These are phyloP conservation scores for Cyberlindnera misumaiensis DNA, from an alignment of 805 yeast genomes.

Conservation along the genomic window DNA sequence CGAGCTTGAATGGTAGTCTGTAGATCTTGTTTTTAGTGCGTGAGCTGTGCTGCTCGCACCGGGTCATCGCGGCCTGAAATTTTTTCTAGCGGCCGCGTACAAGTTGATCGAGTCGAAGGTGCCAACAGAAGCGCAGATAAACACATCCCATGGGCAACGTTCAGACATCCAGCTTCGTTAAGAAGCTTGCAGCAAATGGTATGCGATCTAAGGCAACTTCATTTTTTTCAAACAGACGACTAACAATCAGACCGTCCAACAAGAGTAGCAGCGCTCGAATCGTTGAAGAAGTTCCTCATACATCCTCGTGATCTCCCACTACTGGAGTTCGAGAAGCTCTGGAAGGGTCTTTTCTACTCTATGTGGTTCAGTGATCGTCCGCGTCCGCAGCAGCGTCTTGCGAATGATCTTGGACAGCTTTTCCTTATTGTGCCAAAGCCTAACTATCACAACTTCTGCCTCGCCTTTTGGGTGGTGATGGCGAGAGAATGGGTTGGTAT, in stretches of 20 bases:
- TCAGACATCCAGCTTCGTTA: conserved; percentile 52
- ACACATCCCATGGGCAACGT: conserved; percentile 16
- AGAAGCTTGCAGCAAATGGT: conserved; percentile 77
- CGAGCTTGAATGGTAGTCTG: too few species aligned
- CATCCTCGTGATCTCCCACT: conserved; percentile 31
- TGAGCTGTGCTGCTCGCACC: not conserved
- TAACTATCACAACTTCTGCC: conserved; percentile 45
- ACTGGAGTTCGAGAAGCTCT: conserved; percentile 59
- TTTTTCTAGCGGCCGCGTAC: not conserved
- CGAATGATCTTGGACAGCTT: conserved; percentile 59
- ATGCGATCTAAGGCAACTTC: conserved; percentile 9
- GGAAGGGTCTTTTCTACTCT: conserved; percentile 93
- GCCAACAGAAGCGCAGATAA: not conserved
- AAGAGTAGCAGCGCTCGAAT: conserved; percentile 65
- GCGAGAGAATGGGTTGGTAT: conserved; percentile 76
- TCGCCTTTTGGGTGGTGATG: conserved; percentile 78
- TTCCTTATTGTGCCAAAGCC: conserved; percentile 37
- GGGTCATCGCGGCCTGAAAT: conserved; percentile 1
- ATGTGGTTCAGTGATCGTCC: conserved; percentile 98
- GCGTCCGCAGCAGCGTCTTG: conserved; percentile 81
- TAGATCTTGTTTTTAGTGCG: too few species aligned
- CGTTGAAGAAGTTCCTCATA: conserved; percentile 52
- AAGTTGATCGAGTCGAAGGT: not conserved
- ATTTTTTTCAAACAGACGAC: not conserved
- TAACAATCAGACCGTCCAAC: conserved; percentile 46